A percentile compares a stretch with the other conserved stretches of the same genome.
These are phyloP conservation scores for Verticillium alfalfae DNA, from an alignment of 2,329 filamentous ascomycete species.

Conservation along the genomic window DNA sequence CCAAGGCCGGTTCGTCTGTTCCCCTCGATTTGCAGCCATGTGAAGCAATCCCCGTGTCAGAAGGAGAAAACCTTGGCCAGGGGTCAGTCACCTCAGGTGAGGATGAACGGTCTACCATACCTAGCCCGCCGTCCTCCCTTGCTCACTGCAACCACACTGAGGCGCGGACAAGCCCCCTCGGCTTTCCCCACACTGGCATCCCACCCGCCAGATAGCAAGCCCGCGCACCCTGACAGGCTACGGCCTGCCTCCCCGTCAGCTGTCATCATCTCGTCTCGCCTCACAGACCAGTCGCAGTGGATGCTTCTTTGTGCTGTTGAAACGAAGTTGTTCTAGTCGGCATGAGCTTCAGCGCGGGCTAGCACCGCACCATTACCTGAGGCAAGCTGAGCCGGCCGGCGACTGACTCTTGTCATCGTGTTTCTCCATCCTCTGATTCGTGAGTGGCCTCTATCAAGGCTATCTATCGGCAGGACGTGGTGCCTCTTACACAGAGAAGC, in stretches of 20 bases:
- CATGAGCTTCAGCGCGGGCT: neutral
- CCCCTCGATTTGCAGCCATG: neutral
- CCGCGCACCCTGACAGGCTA: neutral
- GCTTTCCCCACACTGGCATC: constrained; percentile 4
- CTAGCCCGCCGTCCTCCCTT: neutral
- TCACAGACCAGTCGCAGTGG: neutral
- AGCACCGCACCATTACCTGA: neutral
- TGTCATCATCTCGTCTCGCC: neutral
- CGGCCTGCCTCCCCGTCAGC: neutral
- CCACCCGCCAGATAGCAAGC: neutral
- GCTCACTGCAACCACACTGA: constrained; percentile 1
- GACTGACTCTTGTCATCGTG: neutral
- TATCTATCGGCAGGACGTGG: neutral
- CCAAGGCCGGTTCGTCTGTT: neutral
- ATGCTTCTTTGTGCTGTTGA: neutral
- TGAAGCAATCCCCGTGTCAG: neutral
- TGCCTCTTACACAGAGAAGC: neutral
- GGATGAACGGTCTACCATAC: neutral
- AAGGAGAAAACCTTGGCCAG: constrained; percentile 1
- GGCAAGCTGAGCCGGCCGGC: neutral
- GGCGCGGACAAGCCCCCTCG: constrained; percentile 4
- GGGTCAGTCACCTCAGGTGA: neutral
- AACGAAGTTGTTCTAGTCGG: neutral
- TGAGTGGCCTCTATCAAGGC: neutral
- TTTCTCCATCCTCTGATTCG: neutral